Percentiles rank a stretch among this genome's conserved stretches.
Conservation (phyloP, 768 basidiomycete genomes). For the Lanmaoa pseudosensibilis region DNA sequence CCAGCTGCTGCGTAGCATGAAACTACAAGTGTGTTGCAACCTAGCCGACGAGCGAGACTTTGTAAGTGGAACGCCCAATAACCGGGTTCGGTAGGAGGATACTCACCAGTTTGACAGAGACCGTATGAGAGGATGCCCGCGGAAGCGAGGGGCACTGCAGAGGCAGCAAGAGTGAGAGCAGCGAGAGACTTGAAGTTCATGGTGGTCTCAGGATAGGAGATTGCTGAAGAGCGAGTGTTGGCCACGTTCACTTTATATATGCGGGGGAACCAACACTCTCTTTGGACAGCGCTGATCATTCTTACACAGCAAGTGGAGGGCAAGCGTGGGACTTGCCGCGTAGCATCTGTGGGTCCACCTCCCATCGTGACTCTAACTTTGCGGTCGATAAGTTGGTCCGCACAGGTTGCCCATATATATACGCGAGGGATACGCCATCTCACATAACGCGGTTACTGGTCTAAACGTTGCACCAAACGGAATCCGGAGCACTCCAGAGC, state of each 20-base stretch:
- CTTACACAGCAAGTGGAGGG: slow-evolving; percentile 6
- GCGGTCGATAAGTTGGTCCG: too few species aligned
- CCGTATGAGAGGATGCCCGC: slow-evolving; percentile 26
- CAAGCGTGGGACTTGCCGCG: not conserved
- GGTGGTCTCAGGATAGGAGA: not conserved
- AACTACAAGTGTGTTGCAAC: slow-evolving; percentile 24
- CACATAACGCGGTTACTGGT: too few species aligned
- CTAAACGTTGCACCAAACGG: too few species aligned
- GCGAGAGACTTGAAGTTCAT: slow-evolving; percentile 30
- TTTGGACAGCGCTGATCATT: slow-evolving; percentile 3
- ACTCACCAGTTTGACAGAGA: slow-evolving; percentile 25
- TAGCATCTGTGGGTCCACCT: not conserved
- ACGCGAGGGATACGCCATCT: not conserved
- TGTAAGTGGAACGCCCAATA: not conserved
- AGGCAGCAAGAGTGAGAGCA: slow-evolving; percentile 18
- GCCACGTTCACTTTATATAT: slow-evolving; percentile 5
- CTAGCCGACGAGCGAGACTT: not conserved
- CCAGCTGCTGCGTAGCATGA: slow-evolving; percentile 28
- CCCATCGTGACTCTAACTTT: not conserved
- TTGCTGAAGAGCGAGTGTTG: not conserved
- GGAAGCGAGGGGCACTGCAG: slow-evolving; percentile 5
- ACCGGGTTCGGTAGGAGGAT: too few species aligned
- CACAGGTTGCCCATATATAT: too few species aligned
- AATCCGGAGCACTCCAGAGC: too few species aligned
- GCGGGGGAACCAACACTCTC: not conserved